These are phyloP conservation scores for Euryodendron excelsum DNA, from an alignment of 148 eudicot genomes.

Conservation along the genomic window DNA sequence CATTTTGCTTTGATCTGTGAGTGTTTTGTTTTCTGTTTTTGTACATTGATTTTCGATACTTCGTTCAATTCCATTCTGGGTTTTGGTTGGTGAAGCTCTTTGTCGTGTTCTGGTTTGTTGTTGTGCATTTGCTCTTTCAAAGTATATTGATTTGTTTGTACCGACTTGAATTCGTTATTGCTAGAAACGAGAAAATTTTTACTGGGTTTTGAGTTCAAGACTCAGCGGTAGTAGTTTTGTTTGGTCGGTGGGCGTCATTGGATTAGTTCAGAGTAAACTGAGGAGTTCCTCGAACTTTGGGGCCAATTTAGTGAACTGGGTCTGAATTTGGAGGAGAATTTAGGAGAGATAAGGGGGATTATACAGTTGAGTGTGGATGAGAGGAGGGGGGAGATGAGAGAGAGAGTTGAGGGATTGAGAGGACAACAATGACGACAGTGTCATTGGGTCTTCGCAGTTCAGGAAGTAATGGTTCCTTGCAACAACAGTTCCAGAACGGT, in stretches of 20 bases:
- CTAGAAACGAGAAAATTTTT: neutral
- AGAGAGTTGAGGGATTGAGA: slow-evolving; percentile 32
- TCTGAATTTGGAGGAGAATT: neutral
- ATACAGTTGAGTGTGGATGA: slow-evolving; percentile 11
- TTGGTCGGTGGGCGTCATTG: neutral
- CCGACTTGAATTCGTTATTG: neutral
- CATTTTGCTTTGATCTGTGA: slow-evolving; percentile 6
- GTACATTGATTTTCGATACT: neutral
- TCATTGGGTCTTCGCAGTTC: slow-evolving; percentile 81
- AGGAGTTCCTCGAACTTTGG: neutral
- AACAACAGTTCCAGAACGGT: slow-evolving; percentile 38
- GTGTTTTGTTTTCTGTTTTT: neutral
- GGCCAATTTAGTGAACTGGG: slow-evolving; percentile 3
- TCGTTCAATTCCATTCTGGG: neutral
- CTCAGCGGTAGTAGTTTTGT: neutral
- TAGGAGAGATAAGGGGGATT: neutral
- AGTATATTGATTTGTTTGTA: neutral
- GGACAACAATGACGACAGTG: slow-evolving; percentile 79
- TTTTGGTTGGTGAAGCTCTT: too few species aligned
- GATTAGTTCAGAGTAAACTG: neutral
- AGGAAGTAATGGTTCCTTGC: slow-evolving; percentile 87
- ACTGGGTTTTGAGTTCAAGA: neutral
- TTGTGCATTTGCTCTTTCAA: neutral
- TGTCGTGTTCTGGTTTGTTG: too few species aligned
- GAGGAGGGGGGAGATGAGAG: slow-evolving; percentile 54